A percentile compares a stretch with the other conserved stretches of the same genome.
Evolutionary conservation across 164 flowering plant species (phyloP).

Genomic region (Malania oleifera): DNA sequence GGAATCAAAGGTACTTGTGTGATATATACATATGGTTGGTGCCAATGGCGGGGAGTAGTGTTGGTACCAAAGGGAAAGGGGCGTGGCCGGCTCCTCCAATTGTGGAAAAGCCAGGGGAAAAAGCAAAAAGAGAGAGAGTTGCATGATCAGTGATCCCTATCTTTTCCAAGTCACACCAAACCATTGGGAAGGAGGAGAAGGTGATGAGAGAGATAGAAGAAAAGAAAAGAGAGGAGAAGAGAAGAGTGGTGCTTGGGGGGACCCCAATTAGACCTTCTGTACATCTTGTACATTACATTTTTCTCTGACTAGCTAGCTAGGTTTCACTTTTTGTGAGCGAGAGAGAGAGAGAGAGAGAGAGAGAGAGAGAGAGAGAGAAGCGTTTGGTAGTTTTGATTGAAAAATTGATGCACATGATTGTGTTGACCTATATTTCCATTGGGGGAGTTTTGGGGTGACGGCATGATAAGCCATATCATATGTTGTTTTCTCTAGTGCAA

Average conservation of each 20-base stretch:
- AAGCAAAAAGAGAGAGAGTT: constrained; percentile 10
- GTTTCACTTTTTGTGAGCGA: constrained; percentile 18
- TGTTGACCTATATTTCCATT: constrained; percentile 6
- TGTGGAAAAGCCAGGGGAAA: constrained; percentile 6
- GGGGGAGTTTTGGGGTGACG: constrained; percentile 11
- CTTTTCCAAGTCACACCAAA: neutral
- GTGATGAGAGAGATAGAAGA: neutral
- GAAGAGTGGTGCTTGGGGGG: constrained; percentile 11
- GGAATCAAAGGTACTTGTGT: too few relatives aligned
- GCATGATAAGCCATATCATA: neutral
- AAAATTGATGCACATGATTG: constrained; percentile 4
- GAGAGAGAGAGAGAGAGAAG: constrained; percentile 1
- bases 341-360: neutral
- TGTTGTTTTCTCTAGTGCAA: neutral
- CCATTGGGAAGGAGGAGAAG: constrained; percentile 2
- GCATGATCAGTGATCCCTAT: constrained; percentile 5
- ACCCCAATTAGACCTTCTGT: constrained; percentile 13
- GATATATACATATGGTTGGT: too few relatives aligned
- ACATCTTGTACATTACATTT: constrained; percentile 35
- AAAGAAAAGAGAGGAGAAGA: neutral
- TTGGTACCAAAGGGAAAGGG: constrained; percentile 8
- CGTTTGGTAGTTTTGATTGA: constrained; percentile 9
- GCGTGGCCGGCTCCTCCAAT: constrained; percentile 21
- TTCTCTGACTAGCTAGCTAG: constrained; percentile 33
- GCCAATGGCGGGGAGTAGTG: neutral